These are phyloP conservation scores for Penicillium verrucosum DNA, from an alignment of 2,329 filamentous ascomycete genomes.

Conservation along the genomic window DNA sequence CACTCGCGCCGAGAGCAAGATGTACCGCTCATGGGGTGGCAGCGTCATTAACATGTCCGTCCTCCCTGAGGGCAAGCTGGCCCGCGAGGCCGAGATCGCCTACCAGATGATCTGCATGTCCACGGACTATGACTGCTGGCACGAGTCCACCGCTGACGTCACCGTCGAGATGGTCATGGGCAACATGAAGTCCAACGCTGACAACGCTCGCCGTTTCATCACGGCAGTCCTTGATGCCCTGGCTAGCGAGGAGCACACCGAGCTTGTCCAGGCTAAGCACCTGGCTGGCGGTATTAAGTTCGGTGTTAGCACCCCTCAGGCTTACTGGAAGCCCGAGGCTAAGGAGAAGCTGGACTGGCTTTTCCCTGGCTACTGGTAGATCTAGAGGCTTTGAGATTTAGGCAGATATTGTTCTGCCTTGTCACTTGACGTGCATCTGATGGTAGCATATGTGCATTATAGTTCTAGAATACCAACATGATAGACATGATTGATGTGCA, in stretches of 20 bases:
- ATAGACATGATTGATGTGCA: neutral
- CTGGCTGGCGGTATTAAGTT: conserved; percentile 72
- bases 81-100: conserved; percentile 89
- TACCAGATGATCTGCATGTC: conserved; percentile 99
- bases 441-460: conserved; percentile 4
- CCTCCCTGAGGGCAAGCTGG: conserved; percentile 92
- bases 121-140: conserved; percentile 99
- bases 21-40: conserved; percentile 93
- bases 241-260: conserved; percentile 69
- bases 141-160: conserved; percentile 71
- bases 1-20: conserved; percentile 88
- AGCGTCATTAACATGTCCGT: conserved; percentile 98
- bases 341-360: conserved; percentile 79
- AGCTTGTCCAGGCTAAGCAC: conserved; percentile 77
- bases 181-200: conserved; percentile 89
- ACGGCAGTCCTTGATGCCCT: conserved; percentile 84
- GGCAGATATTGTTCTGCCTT: neutral
- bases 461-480: conserved; percentile 1
- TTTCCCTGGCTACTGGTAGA: conserved; percentile 72
- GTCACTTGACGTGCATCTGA: neutral
- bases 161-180: conserved; percentile 96
- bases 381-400: neutral
- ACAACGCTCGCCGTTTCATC: conserved; percentile 82
- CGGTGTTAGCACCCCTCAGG: conserved; percentile 79
- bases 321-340: conserved; percentile 69